These are phyloP conservation scores for Globisporangium takayamanum DNA, from an alignment of 352 stramenopile species.

Conservation along the genomic window DNA sequence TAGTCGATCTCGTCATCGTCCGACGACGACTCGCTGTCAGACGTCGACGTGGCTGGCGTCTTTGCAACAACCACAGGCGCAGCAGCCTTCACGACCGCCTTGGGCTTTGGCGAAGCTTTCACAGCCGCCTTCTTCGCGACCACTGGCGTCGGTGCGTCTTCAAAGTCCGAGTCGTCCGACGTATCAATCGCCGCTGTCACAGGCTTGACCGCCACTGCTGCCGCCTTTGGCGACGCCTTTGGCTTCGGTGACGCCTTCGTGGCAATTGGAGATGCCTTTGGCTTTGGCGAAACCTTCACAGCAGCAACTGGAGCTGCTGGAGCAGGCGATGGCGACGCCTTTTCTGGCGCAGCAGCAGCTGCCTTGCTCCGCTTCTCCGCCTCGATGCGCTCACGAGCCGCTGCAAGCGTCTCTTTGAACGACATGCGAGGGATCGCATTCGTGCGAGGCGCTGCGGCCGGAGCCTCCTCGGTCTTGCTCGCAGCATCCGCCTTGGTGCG, in stretches of 20 bases:
- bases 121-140: background rate
- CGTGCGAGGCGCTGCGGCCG: slow-evolving; percentile 1
- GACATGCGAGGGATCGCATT: slow-evolving; percentile 14
- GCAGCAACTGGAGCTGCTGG: slow-evolving; percentile 4
- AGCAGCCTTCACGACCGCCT: slow-evolving; percentile 1
- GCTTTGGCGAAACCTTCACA: background rate
- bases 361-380: slow-evolving; percentile 21
- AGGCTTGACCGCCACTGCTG: background rate
- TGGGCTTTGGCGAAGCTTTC: background rate
- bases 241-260: slow-evolving; percentile 10
- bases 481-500: slow-evolving; percentile 14
- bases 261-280: background rate
- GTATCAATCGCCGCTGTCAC: background rate
- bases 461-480: slow-evolving; percentile 11
- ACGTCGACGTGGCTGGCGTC: slow-evolving; percentile 12
- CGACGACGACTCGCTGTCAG: slow-evolving; percentile 35
- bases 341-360: background rate
- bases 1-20: slow-evolving; percentile 71
- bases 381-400: slow-evolving; percentile 28
- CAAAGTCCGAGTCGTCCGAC: background rate
- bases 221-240: background rate
- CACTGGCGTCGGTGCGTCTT: background rate
- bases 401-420: slow-evolving; percentile 42
- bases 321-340: background rate
- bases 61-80: slow-evolving; percentile 1